These are phyloP conservation scores for Metarhizium robertsii DNA, from an alignment of 2,329 filamentous ascomycete genomes.

Conservation along the genomic window DNA sequence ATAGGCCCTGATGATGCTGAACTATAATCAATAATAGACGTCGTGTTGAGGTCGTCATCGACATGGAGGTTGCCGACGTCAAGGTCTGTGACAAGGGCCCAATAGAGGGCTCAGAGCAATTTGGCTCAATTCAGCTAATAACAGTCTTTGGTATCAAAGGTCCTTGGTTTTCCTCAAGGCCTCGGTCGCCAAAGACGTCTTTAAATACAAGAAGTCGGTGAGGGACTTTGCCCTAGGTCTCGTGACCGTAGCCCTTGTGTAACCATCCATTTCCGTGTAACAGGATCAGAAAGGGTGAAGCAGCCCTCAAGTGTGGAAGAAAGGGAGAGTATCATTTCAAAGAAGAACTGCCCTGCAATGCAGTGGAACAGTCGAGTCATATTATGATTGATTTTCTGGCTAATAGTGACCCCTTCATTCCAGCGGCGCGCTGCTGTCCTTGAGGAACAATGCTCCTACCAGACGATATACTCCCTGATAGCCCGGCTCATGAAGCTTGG, in stretches of 20 bases:
- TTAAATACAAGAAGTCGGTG: too few relatives aligned
- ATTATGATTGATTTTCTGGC: constrained; percentile 13
- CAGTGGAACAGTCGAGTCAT: constrained; percentile 16
- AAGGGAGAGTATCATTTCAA: constrained; percentile 16
- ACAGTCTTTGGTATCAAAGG: too few relatives aligned
- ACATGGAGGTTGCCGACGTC: neutral
- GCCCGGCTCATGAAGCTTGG: too few relatives aligned
- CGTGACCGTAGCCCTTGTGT: too few relatives aligned
- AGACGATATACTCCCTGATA: too few relatives aligned
- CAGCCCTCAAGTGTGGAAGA: neutral
- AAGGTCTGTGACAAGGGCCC: neutral
- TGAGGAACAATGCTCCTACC: too few relatives aligned
- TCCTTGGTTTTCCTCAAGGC: too few relatives aligned
- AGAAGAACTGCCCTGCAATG: constrained; percentile 11
- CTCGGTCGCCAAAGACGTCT: too few relatives aligned
- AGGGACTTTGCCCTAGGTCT: too few relatives aligned
- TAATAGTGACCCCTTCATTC: constrained; percentile 1
- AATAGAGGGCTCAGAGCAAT: too few relatives aligned
- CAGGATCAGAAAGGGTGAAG: constrained; percentile 2
- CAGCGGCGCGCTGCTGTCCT: constrained; percentile 6
- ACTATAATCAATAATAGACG: neutral
- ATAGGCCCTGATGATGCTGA: neutral
- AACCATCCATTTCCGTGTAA: too few relatives aligned
- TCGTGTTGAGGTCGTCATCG: neutral
- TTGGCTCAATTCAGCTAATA: too few relatives aligned